Evolutionary conservation across 176 grass and related monocot genomes (phyloP).

Genomic region (Bothriochloa decipiens): DNA sequence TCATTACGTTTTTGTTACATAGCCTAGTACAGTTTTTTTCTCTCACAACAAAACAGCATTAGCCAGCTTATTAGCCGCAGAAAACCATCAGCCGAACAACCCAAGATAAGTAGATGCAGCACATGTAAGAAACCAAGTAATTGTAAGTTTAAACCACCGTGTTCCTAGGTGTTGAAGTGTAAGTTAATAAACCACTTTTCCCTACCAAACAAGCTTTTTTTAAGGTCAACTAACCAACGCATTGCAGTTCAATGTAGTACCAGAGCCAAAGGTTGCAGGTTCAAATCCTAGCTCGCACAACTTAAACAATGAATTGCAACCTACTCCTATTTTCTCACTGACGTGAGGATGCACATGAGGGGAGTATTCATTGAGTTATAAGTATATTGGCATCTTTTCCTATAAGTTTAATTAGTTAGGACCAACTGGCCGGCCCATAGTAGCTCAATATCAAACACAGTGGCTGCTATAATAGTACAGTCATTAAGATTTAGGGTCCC

Average conservation of each 20-base stretch:
- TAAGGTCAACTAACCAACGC: background rate
- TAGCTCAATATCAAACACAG: background rate
- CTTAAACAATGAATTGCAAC: background rate
- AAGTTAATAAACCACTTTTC: background rate
- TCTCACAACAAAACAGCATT: too few species aligned
- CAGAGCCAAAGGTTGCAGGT: background rate
- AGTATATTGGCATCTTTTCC: background rate
- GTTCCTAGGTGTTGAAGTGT: background rate
- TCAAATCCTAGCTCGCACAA: background rate
- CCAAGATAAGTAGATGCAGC: background rate
- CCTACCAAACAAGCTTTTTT: background rate
- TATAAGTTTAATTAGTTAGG: background rate
- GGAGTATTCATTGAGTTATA: background rate
- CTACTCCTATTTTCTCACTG: conserved; percentile 1
- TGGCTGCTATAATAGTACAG: background rate
- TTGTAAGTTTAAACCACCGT: background rate
- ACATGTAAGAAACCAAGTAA: background rate
- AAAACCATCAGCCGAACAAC: too few species aligned
- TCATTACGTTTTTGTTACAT: background rate
- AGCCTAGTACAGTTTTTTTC: too few species aligned
- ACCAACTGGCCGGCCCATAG: background rate
- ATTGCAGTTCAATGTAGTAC: background rate
- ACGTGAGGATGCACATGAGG: background rate
- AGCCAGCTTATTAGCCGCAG: too few species aligned
- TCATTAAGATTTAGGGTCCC: background rate